Base-by-base conservation (phyloP, 805 yeast species). In the Ogataea pignaliae region DNA sequence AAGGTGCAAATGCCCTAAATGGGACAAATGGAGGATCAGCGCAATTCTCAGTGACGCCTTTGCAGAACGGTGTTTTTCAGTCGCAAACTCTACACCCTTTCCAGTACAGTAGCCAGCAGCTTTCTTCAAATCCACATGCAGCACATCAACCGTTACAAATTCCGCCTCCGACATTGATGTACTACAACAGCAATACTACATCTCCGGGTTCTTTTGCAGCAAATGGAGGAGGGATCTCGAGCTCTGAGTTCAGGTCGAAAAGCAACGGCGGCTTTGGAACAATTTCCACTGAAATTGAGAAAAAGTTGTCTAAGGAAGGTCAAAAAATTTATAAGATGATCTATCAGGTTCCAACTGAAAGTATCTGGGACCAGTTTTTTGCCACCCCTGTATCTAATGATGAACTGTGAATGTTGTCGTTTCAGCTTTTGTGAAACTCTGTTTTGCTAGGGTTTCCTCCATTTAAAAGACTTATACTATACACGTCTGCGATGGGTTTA, bases 341-440 rank as follows among this genome's bases (percentile, higher is more conserved):
- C 47, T 76, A 73, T 53, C 83, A 77, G 56, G 75, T 81, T 38
- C 81, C 85, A 3, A 73, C 78, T 2, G 88, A 82, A 43, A 69
- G 80, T 21, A 80, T 83, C 30, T 82, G 88, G 85, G 87, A 80
- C 41, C 85, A 79, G 51, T 77, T 78, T 51, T 79, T 81, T 56
- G 64, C 66, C 1, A 55, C 59, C 15, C 53, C 57, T 13, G 55
- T 46, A 29, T 40, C 42, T 10, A 45, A 39, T 8, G 59, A 55
- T 32, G 56, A 52, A 10, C 13, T 38, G 16, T 30, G 34, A n/a
- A 9, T 21, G 26, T 21, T 21, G 4, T 21, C 26, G 26, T 21
- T 21, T 7, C 26, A 21, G 26, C 26, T 5, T 21, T 21, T 21
- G 7, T 21, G n/a, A n/a, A n/a, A n/a, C n/a, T n/a, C n/a, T n/a